Base-by-base conservation (phyloP, 805 yeast species). In the Tetrapisispora arboricola region DNA sequence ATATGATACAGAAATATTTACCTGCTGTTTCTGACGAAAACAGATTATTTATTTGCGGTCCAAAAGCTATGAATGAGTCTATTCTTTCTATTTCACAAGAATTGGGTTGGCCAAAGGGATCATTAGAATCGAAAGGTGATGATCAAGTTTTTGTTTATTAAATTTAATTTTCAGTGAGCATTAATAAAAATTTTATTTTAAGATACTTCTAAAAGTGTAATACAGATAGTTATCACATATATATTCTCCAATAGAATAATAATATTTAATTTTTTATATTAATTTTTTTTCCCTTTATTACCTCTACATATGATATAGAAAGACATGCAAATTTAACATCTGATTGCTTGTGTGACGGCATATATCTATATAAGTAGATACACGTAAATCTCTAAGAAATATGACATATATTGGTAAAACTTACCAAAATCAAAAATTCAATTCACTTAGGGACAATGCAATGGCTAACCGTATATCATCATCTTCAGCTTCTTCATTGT, bases 21-120 rank as follows among this genome's bases (percentile, higher is more conserved):
- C 87, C 88, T 13, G 45, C 47, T 17, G 67, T 76, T 3, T 57
- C 67, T 21, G 47, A 40, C 29, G 66, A 72, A n/a, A 70, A 75
- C 39, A 73, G 78, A 49, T 67, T 84, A 28, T 70, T 81, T 44
- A 68, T 83, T 30, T 82, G 88, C 64, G 94, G 94, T 11, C 88
- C 88, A 17, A 73, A 75, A 48, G 79, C 68, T 32, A 74, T 84
- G 84, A 79, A 77, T 52, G 69, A 68, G 46, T 53, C 58, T 28
- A 67, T 79, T 45, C 58, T 74, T 9, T 65, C 67, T 29, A 65
- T 68, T 38, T 68, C 84, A 13, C 65, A 65, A 34, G 76, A 74
- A 30, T 61, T 80, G 42, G 88, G 90, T 1, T 83, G 85, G 60
- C 51, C 50, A 16, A 62, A 64, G 49, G 70, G 73, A 16, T 54